These are phyloP conservation scores for Tetrapisispora arboricola DNA, from an alignment of 805 yeast genomes.

Conservation along the genomic window DNA sequence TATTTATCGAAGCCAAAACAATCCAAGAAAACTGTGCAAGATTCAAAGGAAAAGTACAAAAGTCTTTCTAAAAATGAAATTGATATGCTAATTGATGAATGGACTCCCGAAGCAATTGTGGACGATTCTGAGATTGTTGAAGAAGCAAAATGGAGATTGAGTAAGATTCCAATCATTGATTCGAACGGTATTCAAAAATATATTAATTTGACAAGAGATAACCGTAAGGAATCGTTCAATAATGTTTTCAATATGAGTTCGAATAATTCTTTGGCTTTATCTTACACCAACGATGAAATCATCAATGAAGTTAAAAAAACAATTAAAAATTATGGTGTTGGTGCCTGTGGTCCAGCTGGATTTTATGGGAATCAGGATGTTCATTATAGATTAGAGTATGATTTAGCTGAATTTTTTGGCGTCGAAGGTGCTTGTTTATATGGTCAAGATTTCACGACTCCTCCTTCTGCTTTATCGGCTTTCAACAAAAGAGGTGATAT, in stretches of 20 bases:
- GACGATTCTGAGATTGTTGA: conserved; percentile 34
- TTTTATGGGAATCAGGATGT: conserved; percentile 93
- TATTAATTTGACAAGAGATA: conserved; percentile 19
- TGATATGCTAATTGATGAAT: conserved; percentile 75
- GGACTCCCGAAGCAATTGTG: conserved; percentile 85
- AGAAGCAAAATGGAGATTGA: conserved; percentile 41
- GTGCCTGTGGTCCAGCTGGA: conserved; percentile 98
- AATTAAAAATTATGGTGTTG: conserved; percentile 75
- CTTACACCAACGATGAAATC: conserved; percentile 35
- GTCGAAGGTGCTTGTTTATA: conserved; percentile 73
- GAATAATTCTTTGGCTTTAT: conserved; percentile 59
- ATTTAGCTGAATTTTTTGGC: conserved; percentile 63
- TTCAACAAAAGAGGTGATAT: conserved; percentile 93
- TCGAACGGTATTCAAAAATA: conserved; percentile 39
- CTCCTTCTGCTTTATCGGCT: conserved; percentile 83
- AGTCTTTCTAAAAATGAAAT: conserved; percentile 48
- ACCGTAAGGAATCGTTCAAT: conserved; percentile 21
- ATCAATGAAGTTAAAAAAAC: conserved; percentile 44
- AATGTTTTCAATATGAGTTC: conserved; percentile 58
- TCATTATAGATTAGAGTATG: conserved; percentile 70
- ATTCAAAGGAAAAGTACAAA: background rate
- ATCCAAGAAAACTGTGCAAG: conserved; percentile 34
- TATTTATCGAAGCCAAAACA: conserved; percentile 52
- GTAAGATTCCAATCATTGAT: conserved; percentile 50
- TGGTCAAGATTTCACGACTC: conserved; percentile 86